phyloP scores from a whole-genome alignment of 2,329 filamentous ascomycete species.

The Raffaelea ambrosiae region DNA sequence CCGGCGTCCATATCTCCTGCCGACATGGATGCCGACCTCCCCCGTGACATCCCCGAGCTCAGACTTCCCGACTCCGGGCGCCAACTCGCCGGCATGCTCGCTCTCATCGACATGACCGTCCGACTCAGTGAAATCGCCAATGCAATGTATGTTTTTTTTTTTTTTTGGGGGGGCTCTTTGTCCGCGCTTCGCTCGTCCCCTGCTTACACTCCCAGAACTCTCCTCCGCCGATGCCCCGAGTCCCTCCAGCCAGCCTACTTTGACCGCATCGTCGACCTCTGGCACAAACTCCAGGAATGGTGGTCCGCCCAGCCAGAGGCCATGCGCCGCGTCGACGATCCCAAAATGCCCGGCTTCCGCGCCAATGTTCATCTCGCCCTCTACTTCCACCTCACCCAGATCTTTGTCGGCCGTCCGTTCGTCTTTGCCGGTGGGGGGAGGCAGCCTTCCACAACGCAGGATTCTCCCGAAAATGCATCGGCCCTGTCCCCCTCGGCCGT shows the following conservation, averaged over 20 bases:
- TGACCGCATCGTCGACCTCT: constrained; percentile 26
- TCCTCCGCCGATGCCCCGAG: constrained; percentile 27
- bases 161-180: not conserved
- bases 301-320: constrained; percentile 29
- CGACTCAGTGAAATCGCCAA: constrained; percentile 28
- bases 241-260: constrained; percentile 29
- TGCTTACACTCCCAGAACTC: constrained; percentile 20
- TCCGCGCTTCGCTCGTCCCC: too few species aligned
- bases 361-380: constrained; percentile 42
- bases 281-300: constrained; percentile 30
- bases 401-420: constrained; percentile 46
- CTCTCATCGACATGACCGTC: constrained; percentile 21
- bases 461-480: constrained; percentile 7
- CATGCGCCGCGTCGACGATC: constrained; percentile 27
- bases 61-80: not conserved
- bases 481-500: constrained; percentile 1
- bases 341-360: constrained; percentile 31
- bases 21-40: constrained; percentile 46
- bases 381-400: constrained; percentile 43
- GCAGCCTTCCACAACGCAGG: too few species aligned
- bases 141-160: constrained; percentile 24
- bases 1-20: constrained; percentile 42
- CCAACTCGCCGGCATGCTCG: not conserved
- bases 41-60: constrained; percentile 15
- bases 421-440: constrained; percentile 36